Conservation (phyloP, 1,139 yeast genomes). For the Yamadazyma epiphylla region DNA sequence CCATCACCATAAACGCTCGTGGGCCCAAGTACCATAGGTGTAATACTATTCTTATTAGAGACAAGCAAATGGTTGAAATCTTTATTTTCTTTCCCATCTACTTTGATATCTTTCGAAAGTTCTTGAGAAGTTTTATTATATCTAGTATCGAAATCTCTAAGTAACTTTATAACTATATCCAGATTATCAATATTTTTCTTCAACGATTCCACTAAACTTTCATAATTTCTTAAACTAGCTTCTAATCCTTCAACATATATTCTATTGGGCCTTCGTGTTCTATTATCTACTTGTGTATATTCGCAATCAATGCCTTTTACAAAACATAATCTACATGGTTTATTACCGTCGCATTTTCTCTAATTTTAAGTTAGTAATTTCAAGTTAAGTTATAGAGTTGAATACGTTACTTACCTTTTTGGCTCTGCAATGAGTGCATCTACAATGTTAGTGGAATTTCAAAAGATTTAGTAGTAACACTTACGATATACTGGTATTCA, state of each 20-base stretch:
- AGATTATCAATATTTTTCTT: conserved; percentile 4
- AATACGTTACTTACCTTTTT: too few relatives aligned
- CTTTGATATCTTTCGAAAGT: neutral
- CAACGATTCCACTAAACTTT: conserved; percentile 4
- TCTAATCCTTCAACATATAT: conserved; percentile 9
- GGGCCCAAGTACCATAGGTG: conserved; percentile 10
- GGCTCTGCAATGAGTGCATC: too few relatives aligned
- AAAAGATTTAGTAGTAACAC: too few relatives aligned
- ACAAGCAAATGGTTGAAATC: conserved; percentile 7
- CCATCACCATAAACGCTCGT: conserved; percentile 10
- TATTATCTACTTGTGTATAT: conserved; percentile 7
- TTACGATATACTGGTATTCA: too few relatives aligned
- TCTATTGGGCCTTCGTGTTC: conserved; percentile 6
- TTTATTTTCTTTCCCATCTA: conserved; percentile 1
- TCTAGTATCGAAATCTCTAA: too few relatives aligned
- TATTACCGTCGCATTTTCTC: conserved; percentile 9
- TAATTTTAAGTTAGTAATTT: too few relatives aligned
- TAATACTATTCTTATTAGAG: conserved; percentile 3
- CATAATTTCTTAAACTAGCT: conserved; percentile 3
- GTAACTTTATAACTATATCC: too few relatives aligned
- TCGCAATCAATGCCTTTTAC: conserved; percentile 5
- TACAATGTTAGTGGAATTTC: too few relatives aligned
- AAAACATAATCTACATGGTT: conserved; percentile 7
- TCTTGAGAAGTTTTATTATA: conserved; percentile 1
- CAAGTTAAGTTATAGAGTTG: too few relatives aligned